Evolutionary conservation across 2,329 filamentous ascomycete genomes (phyloP), one percentile per base, ranked within the genome.

Genomic region (Aspergillus fijiensis): DNA sequence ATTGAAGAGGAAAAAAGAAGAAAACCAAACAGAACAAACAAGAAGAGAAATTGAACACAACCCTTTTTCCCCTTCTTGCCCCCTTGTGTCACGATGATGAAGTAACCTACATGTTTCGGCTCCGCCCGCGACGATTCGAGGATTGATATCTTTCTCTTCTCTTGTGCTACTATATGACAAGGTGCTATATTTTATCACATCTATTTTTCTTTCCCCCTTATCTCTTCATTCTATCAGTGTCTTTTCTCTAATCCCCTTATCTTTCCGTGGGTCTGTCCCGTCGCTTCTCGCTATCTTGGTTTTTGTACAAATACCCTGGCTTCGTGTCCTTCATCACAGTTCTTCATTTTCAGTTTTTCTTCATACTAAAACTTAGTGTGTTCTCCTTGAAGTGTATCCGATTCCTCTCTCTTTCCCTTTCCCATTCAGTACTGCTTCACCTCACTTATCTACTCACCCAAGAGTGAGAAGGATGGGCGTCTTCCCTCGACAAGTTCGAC

Each of bases 301-400:
- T 57, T 48, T 55, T 64, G 60, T 64, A 65, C 55, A 60, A 67
- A 67, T 66, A 65, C 60, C 60, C 63, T 65, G 59, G 52, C 33
- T 62, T 61, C 5, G 14, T 35, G 33, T 60, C 51, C 52, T 50
- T 47, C 39, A 52, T 50, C 42, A 59, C 42, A 59, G 58, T 60
- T 51, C 39, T 57, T 60, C 10, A 48, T 49, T 16, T 58, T 42
- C 39, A 42, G 16, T n/a, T 4, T 35, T 3, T 16, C 33, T 42
- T 42, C 39, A n/a, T n/a, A 16, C 16, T 6, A 42, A 42, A 42
- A n/a, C 33, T 5, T 19, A 42, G 39, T 42, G 14, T 42, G 14
- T 42, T 42, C 39, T 42, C 16, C 5, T n/a, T n/a, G 14, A 42
- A 14, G 39, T 42, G 39, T 42, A 42, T 14, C 39, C 57, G 49